These are phyloP conservation scores for Oryza nivara DNA, from an alignment of 176 grass and related monocot species.

Conservation along the genomic window DNA sequence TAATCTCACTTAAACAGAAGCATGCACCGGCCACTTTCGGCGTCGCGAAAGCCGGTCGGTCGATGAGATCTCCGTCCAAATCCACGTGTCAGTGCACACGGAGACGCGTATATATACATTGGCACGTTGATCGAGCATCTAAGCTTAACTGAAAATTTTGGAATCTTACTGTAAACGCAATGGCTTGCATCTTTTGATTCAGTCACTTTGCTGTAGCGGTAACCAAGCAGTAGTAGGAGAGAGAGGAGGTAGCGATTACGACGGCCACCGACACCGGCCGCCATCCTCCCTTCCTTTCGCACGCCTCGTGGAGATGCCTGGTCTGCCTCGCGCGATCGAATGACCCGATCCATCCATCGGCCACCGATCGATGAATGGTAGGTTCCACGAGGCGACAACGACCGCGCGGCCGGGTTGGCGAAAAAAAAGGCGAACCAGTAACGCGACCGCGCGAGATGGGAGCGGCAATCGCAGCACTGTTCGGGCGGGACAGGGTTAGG, in stretches of 20 bases:
- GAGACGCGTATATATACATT: background rate
- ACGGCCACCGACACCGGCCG: slow-evolving; percentile 33
- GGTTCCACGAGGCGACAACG: slow-evolving; percentile 1
- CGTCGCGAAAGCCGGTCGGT: background rate
- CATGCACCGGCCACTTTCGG: slow-evolving; percentile 27
- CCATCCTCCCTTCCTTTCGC: background rate
- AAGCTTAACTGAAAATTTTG: background rate
- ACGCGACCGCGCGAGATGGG: slow-evolving; percentile 7
- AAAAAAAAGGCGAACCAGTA: background rate
- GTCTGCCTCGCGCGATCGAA: background rate
- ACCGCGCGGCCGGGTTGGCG: background rate
- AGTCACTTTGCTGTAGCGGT: background rate
- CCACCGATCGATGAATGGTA: background rate
- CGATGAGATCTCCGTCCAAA: too few relatives aligned
- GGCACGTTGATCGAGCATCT: background rate
- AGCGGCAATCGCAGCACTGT: slow-evolving; percentile 35
- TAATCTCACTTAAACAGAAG: slow-evolving; percentile 34
- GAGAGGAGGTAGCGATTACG: too few relatives aligned
- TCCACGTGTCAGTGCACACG: background rate
- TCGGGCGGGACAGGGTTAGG: slow-evolving; percentile 13
- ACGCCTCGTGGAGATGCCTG: slow-evolving; percentile 1
- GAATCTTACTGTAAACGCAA: background rate
- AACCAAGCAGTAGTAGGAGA: background rate
- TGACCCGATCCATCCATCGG: too few relatives aligned
- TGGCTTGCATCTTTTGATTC: background rate